phyloP scores from a whole-genome alignment of 108 stramenopile genomes.

The Cylindrotheca fusiformis region DNA sequence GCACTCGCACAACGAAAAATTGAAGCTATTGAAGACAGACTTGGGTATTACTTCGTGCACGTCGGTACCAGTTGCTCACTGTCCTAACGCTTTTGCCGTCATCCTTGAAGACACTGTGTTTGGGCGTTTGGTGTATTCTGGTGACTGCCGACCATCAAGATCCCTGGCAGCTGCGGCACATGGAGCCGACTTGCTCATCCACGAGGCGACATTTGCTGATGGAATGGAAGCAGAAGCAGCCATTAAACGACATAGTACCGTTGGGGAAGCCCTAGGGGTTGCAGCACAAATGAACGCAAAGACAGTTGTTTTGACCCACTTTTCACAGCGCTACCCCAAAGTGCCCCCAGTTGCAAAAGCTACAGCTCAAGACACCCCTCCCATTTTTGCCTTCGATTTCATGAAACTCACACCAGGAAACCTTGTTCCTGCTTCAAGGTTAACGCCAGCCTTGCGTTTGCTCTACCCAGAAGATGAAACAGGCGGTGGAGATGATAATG shows the following conservation, averaged over 20 bases:
- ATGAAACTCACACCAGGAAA: constrained; percentile 56
- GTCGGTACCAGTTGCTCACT: constrained; percentile 88
- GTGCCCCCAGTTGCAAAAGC: constrained; percentile 59
- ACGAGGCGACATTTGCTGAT: constrained; percentile 98
- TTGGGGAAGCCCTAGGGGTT: constrained; percentile 86
- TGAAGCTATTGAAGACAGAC: constrained; percentile 38
- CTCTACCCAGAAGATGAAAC: constrained; percentile 60
- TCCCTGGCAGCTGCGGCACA: constrained; percentile 58
- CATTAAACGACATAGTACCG: constrained; percentile 90
- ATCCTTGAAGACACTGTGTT: constrained; percentile 73
- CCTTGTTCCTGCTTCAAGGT: constrained; percentile 39
- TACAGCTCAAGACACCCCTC: constrained; percentile 17
- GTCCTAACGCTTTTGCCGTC: constrained; percentile 83
- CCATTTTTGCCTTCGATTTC: constrained; percentile 80
- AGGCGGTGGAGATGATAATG: not conserved
- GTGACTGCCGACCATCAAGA: constrained; percentile 93
- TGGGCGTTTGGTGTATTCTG: constrained; percentile 86
- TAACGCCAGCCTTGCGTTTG: constrained; percentile 68
- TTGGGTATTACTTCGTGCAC: constrained; percentile 53
- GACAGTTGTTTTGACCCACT: constrained; percentile 88
- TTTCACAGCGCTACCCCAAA: constrained; percentile 95
- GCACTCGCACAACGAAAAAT: not conserved
- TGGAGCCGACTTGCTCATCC: constrained; percentile 87
- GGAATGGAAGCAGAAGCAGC: constrained; percentile 86
- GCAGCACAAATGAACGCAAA: constrained; percentile 80